Base-by-base conservation (phyloP, 345 rosid genomes). In the Ceriops zippeliana region DNA sequence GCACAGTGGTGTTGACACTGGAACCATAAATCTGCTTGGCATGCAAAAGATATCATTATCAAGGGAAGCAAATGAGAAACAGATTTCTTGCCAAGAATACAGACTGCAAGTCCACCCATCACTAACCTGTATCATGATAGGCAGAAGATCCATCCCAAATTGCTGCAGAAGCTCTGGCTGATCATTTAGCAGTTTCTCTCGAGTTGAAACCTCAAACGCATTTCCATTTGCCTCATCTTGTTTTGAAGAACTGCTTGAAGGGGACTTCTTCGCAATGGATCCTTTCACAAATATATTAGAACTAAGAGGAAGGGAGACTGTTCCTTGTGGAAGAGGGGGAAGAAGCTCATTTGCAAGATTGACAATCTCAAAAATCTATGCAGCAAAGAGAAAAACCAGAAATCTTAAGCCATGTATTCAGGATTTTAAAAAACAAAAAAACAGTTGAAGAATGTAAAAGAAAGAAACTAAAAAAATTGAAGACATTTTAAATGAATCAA, bases 271-370 rank as follows among this genome's bases (percentile, higher is more conserved):
- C 60, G 84, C 73, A 73, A 77, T 46, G 66, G 98, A 80, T 67
- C 98, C 97, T 82, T 86, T 90, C 69, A 86, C 83, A 67, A 90
- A 80, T 53, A 85, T 62, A 79, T 80, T 88, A 46, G 92, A 72
- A 78, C 88, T 85, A 62, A 84, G 72, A 77, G 99, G 99, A 68
- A 96, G 91, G 66, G 98, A 74, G 52, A 96, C 89, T 37, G 90
- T 83, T 73, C 99, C 99, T 77, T 89, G 89, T 30, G 98, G 99
- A 74, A 96, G 75, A 9, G 90, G 96, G 51, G 99, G 99, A 46
- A 96, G 98, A 79, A 96, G 98, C 85, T 96, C 99, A 79, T 96
- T 96, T 71, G 97, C 97, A 46, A 96, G 83, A 82, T 89, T 92
- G 82, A 96, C 99, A 79, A 96, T 92, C 91, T 96, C 99, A 83